Evolutionary conservation across 495 filamentous ascomycete genomes (phyloP), one percentile per base, ranked within the genome.

Genomic region (Penicillium macrosclerotiorum): DNA sequence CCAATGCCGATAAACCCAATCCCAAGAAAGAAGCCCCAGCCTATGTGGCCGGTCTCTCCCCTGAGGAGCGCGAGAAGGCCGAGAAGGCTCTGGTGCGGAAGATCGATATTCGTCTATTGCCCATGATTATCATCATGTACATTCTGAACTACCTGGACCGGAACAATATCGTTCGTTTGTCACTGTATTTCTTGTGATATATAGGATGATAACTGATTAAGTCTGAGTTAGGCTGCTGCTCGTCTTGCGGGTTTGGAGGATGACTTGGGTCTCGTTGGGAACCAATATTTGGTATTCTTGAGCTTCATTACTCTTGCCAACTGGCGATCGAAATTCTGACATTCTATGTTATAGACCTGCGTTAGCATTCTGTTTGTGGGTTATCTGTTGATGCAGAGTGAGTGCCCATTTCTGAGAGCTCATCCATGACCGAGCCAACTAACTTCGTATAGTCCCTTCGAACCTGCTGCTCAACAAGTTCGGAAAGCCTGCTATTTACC

Each of bases 131-230:
- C 44, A 49, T 85, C 45, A 85, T 86, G 80, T 90, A 90, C 57
- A 86, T 91, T 52, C 64, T 90, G 57, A 91, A 90, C 57, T 93
- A 90, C 62, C 71, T 91, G 47, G 88, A 90, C 62, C 76, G 88
- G 51, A 80, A 81, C 54, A 77, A 81, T 37, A 79, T 76, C 40
- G 77, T 60, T 7, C 34, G 65, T 33, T 3, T 18, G 5, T n/a
- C n/a, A n/a, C n/a, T n/a, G n/a, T n/a, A n/a, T n/a, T n/a, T n/a
- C n/a, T n/a, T n/a, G n/a, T n/a, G n/a, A n/a, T n/a, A n/a, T n/a
- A n/a, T n/a, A n/a, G n/a, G n/a, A n/a, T n/a, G n/a, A n/a, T n/a
- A n/a, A n/a, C n/a, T n/a, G n/a, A n/a, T n/a, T n/a, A n/a, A n/a
- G n/a, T n/a, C n/a, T n/a, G n/a, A n/a, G n/a, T n/a, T n/a, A 62